phyloP scores from a whole-genome alignment of 2,329 filamentous ascomycete species.

The Sclerotiophoma versabilis region DNA sequence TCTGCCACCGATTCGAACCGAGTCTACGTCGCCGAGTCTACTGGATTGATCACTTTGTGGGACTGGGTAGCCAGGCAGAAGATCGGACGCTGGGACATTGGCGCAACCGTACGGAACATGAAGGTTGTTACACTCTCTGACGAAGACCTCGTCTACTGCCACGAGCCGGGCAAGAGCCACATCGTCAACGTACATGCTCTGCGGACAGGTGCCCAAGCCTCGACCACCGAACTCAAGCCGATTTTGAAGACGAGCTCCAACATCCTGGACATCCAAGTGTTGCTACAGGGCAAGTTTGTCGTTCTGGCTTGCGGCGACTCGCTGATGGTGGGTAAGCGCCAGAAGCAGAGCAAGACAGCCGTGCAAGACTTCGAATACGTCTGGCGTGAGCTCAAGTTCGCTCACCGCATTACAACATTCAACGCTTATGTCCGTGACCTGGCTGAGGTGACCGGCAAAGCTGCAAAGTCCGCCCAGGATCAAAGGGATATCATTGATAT shows the following conservation, averaged over 20 bases:
- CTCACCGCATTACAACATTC: constrained; percentile 64
- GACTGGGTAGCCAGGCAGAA: constrained; percentile 62
- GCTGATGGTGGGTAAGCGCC: constrained; percentile 67
- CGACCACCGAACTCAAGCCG: constrained; percentile 43
- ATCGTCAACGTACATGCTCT: constrained; percentile 48
- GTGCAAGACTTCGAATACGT: constrained; percentile 54
- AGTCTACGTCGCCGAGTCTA: constrained; percentile 61
- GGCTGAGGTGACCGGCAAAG: constrained; percentile 53
- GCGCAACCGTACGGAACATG: constrained; percentile 46
- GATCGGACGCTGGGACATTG: constrained; percentile 54
- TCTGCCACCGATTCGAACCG: constrained; percentile 60
- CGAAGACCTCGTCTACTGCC: constrained; percentile 50
- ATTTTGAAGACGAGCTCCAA: constrained; percentile 46
- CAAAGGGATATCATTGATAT: constrained; percentile 68
- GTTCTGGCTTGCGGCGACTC: constrained; percentile 62
- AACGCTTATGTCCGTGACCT: constrained; percentile 57
- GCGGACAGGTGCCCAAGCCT: constrained; percentile 35
- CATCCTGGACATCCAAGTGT: constrained; percentile 52
- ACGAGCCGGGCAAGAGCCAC: constrained; percentile 50
- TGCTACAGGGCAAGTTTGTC: constrained; percentile 65
- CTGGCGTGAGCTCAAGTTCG: constrained; percentile 63
- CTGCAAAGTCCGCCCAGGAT: constrained; percentile 42
- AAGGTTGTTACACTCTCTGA: constrained; percentile 40
- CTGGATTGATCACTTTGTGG: constrained; percentile 63
- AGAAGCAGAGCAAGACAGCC: constrained; percentile 41